Conservation (phyloP, 179 eudicot genomes). For the Spinacia oleracea region DNA sequence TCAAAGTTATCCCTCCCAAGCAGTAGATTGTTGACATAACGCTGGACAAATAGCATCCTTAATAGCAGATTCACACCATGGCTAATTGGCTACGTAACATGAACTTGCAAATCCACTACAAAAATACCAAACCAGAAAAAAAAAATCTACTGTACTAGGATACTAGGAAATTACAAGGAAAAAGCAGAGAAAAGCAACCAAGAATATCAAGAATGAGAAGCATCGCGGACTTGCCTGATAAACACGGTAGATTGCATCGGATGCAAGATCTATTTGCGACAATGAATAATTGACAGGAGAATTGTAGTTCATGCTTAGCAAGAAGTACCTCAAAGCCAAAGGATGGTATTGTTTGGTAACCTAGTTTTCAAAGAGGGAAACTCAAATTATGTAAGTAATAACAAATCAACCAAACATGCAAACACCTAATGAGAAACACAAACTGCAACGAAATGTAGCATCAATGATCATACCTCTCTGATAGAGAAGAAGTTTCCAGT, state of each 20-base stretch:
- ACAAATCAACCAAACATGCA: neutral
- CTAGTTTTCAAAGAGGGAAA: slow-evolving; percentile 35
- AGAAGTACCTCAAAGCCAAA: slow-evolving; percentile 81
- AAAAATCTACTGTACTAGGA: no score
- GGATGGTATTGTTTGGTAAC: slow-evolving; percentile 83
- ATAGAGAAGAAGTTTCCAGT: slow-evolving; percentile 80
- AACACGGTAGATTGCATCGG: slow-evolving; percentile 65
- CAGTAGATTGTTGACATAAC: neutral
- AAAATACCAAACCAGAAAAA: neutral
- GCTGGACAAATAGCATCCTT: neutral
- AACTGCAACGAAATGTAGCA: slow-evolving; percentile 2
- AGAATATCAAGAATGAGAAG: neutral
- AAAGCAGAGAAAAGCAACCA: neutral
- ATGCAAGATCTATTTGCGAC: slow-evolving; percentile 64
- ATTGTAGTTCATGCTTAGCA: slow-evolving; percentile 78
- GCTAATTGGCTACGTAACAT: neutral
- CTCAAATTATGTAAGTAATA: neutral
- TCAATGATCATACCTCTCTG: slow-evolving; percentile 60
- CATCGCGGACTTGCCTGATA: slow-evolving; percentile 58
- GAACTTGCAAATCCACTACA: neutral
- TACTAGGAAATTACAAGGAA: neutral
- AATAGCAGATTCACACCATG: neutral
- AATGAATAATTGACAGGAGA: slow-evolving; percentile 84
- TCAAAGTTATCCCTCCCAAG: neutral
- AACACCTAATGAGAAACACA: neutral